Evolutionary conservation across 495 filamentous ascomycete species (phyloP), one percentile per base, ranked within the genome.

Genomic region (Lasiosphaeria hispida): DNA sequence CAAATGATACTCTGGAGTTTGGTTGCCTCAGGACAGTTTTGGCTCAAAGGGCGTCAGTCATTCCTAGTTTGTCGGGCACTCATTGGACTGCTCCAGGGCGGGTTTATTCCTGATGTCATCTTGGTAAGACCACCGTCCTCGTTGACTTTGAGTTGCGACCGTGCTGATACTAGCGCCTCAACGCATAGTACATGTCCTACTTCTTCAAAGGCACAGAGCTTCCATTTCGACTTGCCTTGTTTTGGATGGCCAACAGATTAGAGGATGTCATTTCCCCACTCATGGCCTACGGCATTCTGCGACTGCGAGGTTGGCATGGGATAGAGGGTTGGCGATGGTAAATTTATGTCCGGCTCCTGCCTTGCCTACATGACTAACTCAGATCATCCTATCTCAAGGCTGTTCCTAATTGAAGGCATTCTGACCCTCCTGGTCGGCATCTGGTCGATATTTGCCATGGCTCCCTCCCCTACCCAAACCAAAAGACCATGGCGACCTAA

Each of bases 251-350:
- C 0, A 59, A 80, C 45, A 76, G 77, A n/a, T 64, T 77, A 10
- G 76, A 79, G 0, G 72, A 75, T 11, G 72, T 82, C 30, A 64
- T 80, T 18, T 74, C 77, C 0, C 71, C 77, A 11, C 63, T 84
- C 7, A 57, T 83, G 2, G 80, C 79, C 0, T 76, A 75, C 30
- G 81, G 69, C 1, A 67, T 84, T 7, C 63, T 84, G 7, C 67
- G 70, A 34, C 60, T 85, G 34, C 68, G 83, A 44, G 83, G 83
- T 7, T 57, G 70, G 6, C 51, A 62, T 7, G 83, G 82, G 0
- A 69, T 81, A 17, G 72, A 75, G 10, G 84, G 83, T 0, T 87
- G 83, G 84, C 66, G 80, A 14, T 85, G 84, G 83, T 82, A 8
- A 80, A 77, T 48, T 81, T 10, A 70, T 69, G 35, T 78, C 78